These are phyloP conservation scores for Pichia sp. DNA, from an alignment of 1,139 yeast species.

Conservation along the genomic window DNA sequence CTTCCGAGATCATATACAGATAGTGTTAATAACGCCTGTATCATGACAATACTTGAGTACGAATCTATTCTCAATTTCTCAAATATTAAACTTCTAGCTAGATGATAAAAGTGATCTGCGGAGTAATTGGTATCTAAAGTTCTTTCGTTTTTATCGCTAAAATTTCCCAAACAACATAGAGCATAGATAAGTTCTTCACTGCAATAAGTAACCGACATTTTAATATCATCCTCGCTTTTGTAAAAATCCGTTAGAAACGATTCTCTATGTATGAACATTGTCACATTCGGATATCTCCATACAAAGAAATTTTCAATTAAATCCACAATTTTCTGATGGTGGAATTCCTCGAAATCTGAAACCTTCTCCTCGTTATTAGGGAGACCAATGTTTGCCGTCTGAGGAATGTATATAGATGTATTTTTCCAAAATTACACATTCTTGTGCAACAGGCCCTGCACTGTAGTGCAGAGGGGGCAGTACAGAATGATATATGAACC, in stretches of 20 bases:
- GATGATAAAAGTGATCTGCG: constrained; percentile 1
- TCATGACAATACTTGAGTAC: constrained; percentile 1
- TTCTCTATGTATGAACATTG: constrained; percentile 8
- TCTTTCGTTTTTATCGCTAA: background rate
- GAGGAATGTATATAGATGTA: background rate
- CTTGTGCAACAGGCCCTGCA: too few species aligned
- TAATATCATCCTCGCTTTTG: constrained; percentile 5
- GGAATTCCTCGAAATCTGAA: constrained; percentile 4
- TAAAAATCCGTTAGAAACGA: constrained; percentile 9
- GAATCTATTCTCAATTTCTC: constrained; percentile 2
- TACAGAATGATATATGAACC: too few species aligned
- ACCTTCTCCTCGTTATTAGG: background rate
- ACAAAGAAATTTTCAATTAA: constrained; percentile 4
- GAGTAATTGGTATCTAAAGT: background rate
- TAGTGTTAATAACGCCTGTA: constrained; percentile 1
- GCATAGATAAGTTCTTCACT: constrained; percentile 7
- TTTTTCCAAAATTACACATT: too few species aligned
- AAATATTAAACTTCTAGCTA: background rate
- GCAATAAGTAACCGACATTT: constrained; percentile 5
- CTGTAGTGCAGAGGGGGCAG: too few species aligned
- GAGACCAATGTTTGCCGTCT: background rate
- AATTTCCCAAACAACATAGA: constrained; percentile 1
- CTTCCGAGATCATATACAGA: constrained; percentile 8
- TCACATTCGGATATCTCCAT: constrained; percentile 3
- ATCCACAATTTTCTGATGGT: background rate